Base-by-base conservation (phyloP, 2,329 filamentous ascomycete genomes). In the Colletotrichum higginsianum region DNA sequence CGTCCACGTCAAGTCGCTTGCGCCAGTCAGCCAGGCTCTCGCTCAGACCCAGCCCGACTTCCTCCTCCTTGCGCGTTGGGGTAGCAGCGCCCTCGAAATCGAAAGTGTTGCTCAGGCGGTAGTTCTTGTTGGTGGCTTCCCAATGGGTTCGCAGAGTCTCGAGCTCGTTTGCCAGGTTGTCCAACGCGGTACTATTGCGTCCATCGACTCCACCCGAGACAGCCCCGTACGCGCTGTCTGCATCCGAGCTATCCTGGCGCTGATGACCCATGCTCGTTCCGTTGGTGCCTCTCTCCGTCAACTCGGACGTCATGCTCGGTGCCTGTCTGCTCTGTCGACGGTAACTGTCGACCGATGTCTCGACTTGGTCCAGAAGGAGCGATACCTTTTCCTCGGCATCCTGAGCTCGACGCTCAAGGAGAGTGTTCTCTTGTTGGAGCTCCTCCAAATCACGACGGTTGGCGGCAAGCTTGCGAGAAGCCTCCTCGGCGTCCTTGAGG, bases 121-220 rank as follows among this genome's bases (percentile, higher is more conserved):
- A 98, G 78, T 94, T 97, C 82, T 97, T 96, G 84, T 96, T 98
- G 15, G 95, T 98, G 49, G 92, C 94, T 83, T 98, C 95, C 96
- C 96, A 99, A 77, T 98, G 95, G 63, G 87, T 94, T 63, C 96
- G 91, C 58, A 99, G 87, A 15, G 94, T 93, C 80, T 99, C 96
- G 9, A 99, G 90, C 84, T 99, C 96, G 74, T 90, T 94, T 13
- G 96, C 96, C 30, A 99, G 89, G 74, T 92, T 96, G 82, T 99
- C 96, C 23, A 99, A 88, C 3, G 95, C 96, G 75, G 84, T 85
- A 77, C 88, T 90, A 80, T 90, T 88, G 75, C 89, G 85, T 62
- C 82, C 84, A 66, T 89, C 84, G 44, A 81, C 77, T 35, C 76
- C 75, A 26, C 78, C 80, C 72, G 80, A 81, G 12, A 85, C 87